Evolutionary conservation across 441 rosid species (phyloP), one percentile per base, ranked within the genome.

Genomic region (Pelargonium australe): DNA sequence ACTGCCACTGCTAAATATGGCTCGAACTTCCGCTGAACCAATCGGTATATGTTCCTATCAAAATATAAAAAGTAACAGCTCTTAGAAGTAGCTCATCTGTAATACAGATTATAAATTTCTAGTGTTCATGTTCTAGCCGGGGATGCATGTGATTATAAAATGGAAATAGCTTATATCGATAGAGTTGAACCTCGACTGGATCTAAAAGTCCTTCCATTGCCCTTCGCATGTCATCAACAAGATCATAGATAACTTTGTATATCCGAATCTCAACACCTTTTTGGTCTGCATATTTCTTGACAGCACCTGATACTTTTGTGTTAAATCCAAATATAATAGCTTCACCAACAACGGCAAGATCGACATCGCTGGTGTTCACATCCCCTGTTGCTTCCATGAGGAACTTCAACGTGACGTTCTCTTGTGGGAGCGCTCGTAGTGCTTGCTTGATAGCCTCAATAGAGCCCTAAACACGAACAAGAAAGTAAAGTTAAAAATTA

Each of bases 161-260:
- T 13, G 64, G 6, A 68, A 20, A 43, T 23, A 53, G 63, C 17
- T 41, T 5, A 53, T 68, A 64, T 62, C 69, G 65, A 83, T 79
- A 37, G 55, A 63, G 64, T 28, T 78, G 13, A 63, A 95, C 99
- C 99, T 95, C 92, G 73, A 86, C 82, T 68, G 87, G 81, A 66
- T 95, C 96, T 5, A 95, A 90, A 73, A 91, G 96, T 77, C 99
- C 99, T 84, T 95, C 97, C 99, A 91, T 95, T 40, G 97, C 99
- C 58, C 86, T 87, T 68, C 99, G 86, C 49, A 90, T 82, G 67
- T 95, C 99, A 71, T 95, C 90, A 72, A 95, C 84, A 67, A 95
- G 96, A 64, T 95, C 99, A 76, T 95, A 95, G 76, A 95, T 95
- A 71, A 95, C 91, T 78, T 74, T 87, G 66, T 95, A 95, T n/a